phyloP scores from a whole-genome alignment of 2,329 filamentous ascomycete genomes.

The Pseudogymnoascus sp. region DNA sequence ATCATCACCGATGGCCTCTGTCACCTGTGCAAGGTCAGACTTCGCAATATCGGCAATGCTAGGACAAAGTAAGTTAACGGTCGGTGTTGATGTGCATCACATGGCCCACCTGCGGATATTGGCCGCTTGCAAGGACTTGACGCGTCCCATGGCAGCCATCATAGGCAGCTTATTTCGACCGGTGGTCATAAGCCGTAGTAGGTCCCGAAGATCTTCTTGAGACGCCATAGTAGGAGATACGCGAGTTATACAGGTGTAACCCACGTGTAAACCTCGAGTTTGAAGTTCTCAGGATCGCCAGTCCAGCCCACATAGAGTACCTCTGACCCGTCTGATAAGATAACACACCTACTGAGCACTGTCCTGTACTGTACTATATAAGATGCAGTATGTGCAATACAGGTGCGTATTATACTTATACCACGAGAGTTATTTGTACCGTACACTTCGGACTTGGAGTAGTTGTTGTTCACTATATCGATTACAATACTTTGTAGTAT shows the following conservation, averaged over 20 bases:
- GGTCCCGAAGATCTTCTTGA: slow-evolving; percentile 53
- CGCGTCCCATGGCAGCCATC: slow-evolving; percentile 51
- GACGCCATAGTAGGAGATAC: slow-evolving; percentile 39
- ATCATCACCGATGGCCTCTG: slow-evolving; percentile 22
- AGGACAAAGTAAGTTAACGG: slow-evolving; percentile 11
- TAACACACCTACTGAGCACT: neutral
- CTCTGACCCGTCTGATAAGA: neutral
- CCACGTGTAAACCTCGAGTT: neutral
- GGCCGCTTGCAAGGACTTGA: slow-evolving; percentile 49
- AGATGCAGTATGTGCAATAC: neutral
- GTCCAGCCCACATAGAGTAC: neutral
- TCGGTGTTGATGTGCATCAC: neutral
- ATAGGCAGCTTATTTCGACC: slow-evolving; percentile 48
- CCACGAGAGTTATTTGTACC: neutral
- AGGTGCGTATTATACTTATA: neutral
- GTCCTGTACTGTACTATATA: neutral
- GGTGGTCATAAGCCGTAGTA: slow-evolving; percentile 52
- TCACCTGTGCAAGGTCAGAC: slow-evolving; percentile 19
- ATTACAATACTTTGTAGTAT: neutral
- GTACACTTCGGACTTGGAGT: neutral
- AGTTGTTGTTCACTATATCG: neutral
- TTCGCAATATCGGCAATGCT: slow-evolving; percentile 26
- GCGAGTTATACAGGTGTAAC: neutral
- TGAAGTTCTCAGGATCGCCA: neutral
- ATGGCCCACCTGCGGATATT: slow-evolving; percentile 45